Conservation (phyloP, 306 rosid genomes). For the Acacia melanoxylon region DNA sequence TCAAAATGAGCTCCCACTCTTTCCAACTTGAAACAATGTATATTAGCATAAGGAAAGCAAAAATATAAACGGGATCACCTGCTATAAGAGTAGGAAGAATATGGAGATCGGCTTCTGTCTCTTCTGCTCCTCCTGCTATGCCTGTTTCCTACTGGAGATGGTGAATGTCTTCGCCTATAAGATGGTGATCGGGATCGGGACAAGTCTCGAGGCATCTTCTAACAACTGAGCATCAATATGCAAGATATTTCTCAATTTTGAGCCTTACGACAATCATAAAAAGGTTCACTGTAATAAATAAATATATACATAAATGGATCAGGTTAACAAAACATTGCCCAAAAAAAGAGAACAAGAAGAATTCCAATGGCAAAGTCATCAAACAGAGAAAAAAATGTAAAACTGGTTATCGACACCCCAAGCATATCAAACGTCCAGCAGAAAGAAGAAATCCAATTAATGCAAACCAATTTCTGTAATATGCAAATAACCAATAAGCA, state of each 20-base stretch:
- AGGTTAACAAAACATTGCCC: background rate
- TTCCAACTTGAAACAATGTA: constrained; percentile 20
- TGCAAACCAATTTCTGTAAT: background rate
- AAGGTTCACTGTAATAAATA: constrained; percentile 19
- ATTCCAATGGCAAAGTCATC: background rate
- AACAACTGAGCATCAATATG: constrained; percentile 32
- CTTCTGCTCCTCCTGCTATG: constrained; percentile 75
- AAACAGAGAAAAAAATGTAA: background rate
- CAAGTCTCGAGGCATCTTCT: constrained; percentile 86
- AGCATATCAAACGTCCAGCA: background rate
- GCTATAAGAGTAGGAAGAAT: constrained; percentile 70
- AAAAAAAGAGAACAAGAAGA: background rate
- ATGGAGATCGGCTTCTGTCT: constrained; percentile 85
- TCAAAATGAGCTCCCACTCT: constrained; percentile 35
- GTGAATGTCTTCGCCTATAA: constrained; percentile 75
- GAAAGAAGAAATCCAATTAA: constrained; percentile 8
- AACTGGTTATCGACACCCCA: constrained; percentile 17
- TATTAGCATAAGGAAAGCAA: constrained; percentile 32
- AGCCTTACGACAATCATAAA: background rate
- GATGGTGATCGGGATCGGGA: constrained; percentile 88
- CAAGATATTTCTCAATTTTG: constrained; percentile 11
- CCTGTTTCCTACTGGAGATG: constrained; percentile 76
- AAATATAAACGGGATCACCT: constrained; percentile 81
- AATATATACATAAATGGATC: constrained; percentile 2
- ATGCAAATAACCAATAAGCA: background rate